Evolutionary conservation across 352 stramenopile species (phyloP).

Genomic region (Phytophthora fragariae): DNA sequence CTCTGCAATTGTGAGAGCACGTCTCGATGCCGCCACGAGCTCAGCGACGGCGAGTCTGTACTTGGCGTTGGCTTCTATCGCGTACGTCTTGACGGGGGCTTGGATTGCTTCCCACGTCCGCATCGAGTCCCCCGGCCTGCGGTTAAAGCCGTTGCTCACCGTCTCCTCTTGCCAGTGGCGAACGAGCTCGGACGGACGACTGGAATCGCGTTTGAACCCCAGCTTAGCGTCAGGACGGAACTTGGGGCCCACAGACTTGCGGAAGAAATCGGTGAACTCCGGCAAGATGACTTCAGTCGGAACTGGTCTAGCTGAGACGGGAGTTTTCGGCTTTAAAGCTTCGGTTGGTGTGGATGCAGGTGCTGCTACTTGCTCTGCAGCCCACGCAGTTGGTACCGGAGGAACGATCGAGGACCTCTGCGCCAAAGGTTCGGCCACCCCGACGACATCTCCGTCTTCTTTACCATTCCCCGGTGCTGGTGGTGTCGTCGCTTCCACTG

Average conservation of each 20-base stretch:
- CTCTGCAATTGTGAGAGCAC: slow-evolving; percentile 28
- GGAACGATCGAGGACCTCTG: slow-evolving; percentile 20
- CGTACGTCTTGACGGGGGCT: slow-evolving; percentile 75
- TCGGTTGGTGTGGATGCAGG: slow-evolving; percentile 1
- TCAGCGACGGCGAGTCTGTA: slow-evolving; percentile 63
- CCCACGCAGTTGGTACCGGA: slow-evolving; percentile 14
- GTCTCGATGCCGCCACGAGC: slow-evolving; percentile 50
- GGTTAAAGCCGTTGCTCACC: slow-evolving; percentile 49
- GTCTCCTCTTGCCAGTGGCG: slow-evolving; percentile 74
- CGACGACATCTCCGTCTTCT: slow-evolving; percentile 25
- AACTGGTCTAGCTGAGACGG: slow-evolving; percentile 13
- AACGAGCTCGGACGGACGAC: slow-evolving; percentile 55
- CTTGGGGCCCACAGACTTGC: slow-evolving; percentile 52
- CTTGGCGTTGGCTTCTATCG: slow-evolving; percentile 74
- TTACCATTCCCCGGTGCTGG: slow-evolving; percentile 8
- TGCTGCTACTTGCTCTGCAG: background rate
- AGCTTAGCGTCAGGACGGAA: slow-evolving; percentile 63
- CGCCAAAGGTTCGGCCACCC: slow-evolving; percentile 19
- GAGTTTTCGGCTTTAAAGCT: slow-evolving; percentile 1
- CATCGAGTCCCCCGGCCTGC: slow-evolving; percentile 54
- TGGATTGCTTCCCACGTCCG: slow-evolving; percentile 80
- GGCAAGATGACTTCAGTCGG: slow-evolving; percentile 51
- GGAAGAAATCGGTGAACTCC: slow-evolving; percentile 78
- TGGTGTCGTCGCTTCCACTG: background rate
- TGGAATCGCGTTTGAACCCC: slow-evolving; percentile 63